A percentile compares a stretch with the other conserved stretches of the same genome.
phyloP scores from a whole-genome alignment of 2,329 filamentous ascomycete species.

The Cryphonectria naterciae region DNA sequence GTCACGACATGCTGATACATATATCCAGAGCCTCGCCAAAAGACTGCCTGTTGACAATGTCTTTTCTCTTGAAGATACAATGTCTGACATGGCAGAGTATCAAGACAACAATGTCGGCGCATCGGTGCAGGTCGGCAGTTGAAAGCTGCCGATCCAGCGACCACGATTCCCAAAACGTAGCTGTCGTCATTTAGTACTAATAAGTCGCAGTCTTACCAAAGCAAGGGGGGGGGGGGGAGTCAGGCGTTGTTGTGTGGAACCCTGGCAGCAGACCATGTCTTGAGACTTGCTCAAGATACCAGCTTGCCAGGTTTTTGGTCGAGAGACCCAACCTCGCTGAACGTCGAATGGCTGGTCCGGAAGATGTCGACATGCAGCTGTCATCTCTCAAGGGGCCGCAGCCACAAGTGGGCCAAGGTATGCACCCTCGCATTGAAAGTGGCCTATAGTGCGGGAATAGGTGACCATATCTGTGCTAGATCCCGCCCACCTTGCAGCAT shows the following conservation, averaged over 20 bases:
- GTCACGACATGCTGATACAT: conserved; percentile 12
- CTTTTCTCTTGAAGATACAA: neutral
- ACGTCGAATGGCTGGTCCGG: conserved; percentile 13
- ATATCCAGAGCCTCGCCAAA: neutral
- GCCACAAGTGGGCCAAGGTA: neutral
- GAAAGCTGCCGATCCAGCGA: conserved; percentile 19
- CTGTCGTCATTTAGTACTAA: conserved; percentile 22
- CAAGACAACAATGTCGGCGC: conserved; percentile 18
- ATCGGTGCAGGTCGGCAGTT: conserved; percentile 16
- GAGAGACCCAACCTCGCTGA: neutral
- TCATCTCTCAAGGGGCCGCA: neutral
- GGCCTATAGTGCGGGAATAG: neutral
- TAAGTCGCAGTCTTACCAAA: conserved; percentile 13
- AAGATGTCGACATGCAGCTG: conserved; percentile 21
- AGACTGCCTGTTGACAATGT: neutral
- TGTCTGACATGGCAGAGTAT: neutral
- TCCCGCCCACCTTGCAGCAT: conserved; percentile 17
- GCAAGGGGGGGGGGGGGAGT: neutral
- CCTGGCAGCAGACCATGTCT: neutral
- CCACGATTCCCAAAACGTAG: conserved; percentile 16
- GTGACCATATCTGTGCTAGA: conserved; percentile 5
- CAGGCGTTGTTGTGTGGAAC: conserved; percentile 1
- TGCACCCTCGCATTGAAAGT: neutral
- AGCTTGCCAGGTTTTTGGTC: neutral
- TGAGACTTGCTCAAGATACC: neutral